phyloP scores from a whole-genome alignment of 2,329 filamentous ascomycete species.

The Fusarium humuli region DNA sequence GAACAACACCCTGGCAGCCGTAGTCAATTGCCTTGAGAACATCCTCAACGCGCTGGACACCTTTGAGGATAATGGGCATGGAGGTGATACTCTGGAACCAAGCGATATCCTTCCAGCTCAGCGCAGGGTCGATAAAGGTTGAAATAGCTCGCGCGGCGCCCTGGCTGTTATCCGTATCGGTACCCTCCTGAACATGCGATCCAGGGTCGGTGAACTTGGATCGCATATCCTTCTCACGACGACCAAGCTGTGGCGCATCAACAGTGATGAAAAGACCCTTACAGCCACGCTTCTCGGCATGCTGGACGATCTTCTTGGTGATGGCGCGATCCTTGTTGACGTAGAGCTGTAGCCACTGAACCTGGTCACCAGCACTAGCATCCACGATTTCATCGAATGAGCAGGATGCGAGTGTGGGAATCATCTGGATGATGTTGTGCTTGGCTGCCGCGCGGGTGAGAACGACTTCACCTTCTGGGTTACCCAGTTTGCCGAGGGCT shows the following conservation, averaged over 20 bases:
- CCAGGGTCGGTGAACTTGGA: slow-evolving; percentile 88
- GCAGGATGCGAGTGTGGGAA: slow-evolving; percentile 95
- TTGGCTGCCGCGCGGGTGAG: slow-evolving; percentile 85
- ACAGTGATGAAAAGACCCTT: slow-evolving; percentile 98
- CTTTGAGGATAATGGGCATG: slow-evolving; percentile 97
- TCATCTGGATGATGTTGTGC: slow-evolving; percentile 97
- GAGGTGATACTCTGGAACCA: slow-evolving; percentile 92
- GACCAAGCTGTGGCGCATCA: slow-evolving; percentile 93
- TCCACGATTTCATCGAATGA: slow-evolving; percentile 98
- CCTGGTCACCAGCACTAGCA: slow-evolving; percentile 79
- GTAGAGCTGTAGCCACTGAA: slow-evolving; percentile 97
- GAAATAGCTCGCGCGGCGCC: slow-evolving; percentile 95
- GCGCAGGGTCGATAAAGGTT: slow-evolving; percentile 93
- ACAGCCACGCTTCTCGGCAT: slow-evolving; percentile 92
- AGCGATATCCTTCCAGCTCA: slow-evolving; percentile 92
- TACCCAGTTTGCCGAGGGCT: slow-evolving; percentile 91
- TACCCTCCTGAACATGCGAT: slow-evolving; percentile 82
- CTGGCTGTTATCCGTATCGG: slow-evolving; percentile 84
- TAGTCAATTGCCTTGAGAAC: slow-evolving; percentile 86
- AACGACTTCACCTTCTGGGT: slow-evolving; percentile 93
- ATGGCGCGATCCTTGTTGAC: slow-evolving; percentile 96
- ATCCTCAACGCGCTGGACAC: slow-evolving; percentile 95
- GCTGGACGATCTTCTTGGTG: slow-evolving; percentile 88
- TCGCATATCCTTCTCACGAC: slow-evolving; percentile 98
- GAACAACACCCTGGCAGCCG: slow-evolving; percentile 88